Percentiles rank a stretch among this genome's conserved stretches.
Conservation (phyloP, 306 rosid species). For the Geum urbanum region DNA sequence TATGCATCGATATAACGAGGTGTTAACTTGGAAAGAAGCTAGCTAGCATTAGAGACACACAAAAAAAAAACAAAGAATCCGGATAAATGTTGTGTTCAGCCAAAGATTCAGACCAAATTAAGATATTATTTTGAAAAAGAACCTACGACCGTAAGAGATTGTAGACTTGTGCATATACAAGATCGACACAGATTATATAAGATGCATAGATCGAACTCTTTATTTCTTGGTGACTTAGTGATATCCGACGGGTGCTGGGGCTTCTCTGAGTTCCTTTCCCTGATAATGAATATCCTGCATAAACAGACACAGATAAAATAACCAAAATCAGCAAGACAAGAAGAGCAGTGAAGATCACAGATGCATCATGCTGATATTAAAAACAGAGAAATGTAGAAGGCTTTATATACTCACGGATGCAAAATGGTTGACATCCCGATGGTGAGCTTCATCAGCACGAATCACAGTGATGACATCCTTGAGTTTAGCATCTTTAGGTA, state of each 20-base stretch:
- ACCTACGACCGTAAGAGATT: not conserved
- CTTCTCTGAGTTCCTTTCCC: constrained; percentile 61
- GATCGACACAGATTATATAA: not conserved
- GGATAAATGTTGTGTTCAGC: not conserved
- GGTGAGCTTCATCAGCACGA: constrained; percentile 89
- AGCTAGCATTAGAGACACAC: not conserved
- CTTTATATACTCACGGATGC: constrained; percentile 53
- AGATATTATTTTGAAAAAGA: not conserved
- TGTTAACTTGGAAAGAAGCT: too few species aligned
- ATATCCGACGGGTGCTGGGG: constrained; percentile 73
- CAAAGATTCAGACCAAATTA: not conserved
- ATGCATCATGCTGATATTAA: not conserved
- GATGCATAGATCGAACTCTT: not conserved
- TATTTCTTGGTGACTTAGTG: constrained; percentile 29
- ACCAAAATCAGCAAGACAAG: not conserved
- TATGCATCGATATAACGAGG: too few species aligned
- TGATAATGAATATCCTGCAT: constrained; percentile 69
- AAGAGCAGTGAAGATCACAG: not conserved
- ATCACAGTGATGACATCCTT: constrained; percentile 64
- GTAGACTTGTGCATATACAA: not conserved
- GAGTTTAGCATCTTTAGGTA: constrained; percentile 61
- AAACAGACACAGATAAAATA: not conserved
- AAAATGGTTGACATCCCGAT: constrained; percentile 73
- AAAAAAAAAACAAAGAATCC: not conserved
- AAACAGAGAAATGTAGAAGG: not conserved